Conservation (phyloP, 352 stramenopile species). For the Blastocystis hominis region DNA sequence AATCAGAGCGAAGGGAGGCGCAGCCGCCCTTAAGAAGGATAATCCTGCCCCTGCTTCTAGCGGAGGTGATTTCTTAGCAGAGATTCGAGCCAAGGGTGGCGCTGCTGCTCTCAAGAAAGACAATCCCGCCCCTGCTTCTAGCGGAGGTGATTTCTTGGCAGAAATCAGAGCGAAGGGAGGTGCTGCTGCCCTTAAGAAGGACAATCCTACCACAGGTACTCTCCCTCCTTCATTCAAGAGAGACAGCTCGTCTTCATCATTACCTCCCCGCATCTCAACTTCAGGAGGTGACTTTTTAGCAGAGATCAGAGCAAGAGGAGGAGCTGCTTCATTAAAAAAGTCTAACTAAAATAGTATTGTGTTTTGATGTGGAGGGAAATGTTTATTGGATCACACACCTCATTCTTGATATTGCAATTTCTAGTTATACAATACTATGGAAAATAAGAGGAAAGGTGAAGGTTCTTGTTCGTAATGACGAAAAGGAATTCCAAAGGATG, state of each 20-base stretch:
- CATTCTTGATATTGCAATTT: background rate
- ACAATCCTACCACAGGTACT: background rate
- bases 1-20: background rate
- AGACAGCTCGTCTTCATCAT: background rate
- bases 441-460: background rate
- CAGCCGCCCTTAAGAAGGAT: background rate
- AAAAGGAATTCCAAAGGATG: background rate
- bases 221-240: too few relatives aligned
- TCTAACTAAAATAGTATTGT: background rate
- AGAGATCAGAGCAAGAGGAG: background rate
- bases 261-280: background rate
- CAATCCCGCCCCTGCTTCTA: background rate
- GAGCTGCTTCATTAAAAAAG: background rate
- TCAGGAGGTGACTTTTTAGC: background rate
- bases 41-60: background rate
- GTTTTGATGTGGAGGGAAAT: background rate
- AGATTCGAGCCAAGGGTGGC: background rate
- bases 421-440: background rate
- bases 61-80: background rate
- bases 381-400: background rate
- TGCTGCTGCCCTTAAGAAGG: background rate
- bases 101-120: background rate
- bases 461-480: background rate
- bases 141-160: background rate
- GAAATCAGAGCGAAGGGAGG: background rate